Evolutionary conservation across 2,329 filamentous ascomycete species (phyloP), one percentile per base, ranked within the genome.

Genomic region (Balansia obtecta): DNA sequence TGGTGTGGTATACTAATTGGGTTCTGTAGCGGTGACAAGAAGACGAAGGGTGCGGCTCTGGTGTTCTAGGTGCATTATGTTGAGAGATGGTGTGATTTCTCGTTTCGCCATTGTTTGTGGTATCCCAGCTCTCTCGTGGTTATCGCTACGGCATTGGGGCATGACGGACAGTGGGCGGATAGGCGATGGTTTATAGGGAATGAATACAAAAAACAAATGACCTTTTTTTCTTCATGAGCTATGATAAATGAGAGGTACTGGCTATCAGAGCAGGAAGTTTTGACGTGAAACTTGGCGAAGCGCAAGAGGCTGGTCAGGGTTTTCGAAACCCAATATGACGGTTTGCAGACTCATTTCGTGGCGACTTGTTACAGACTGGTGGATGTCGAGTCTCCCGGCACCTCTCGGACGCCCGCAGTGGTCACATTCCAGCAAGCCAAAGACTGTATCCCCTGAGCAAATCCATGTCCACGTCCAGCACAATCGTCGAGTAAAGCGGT

Each of bases 21-120:
- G 2, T 15, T 33, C 12, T 20, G 66, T 64, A 95, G 93, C 85
- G 93, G 93, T 83, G 93, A 98, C 86, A 98, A 98, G 90, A 98
- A 98, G 88, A 98, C 93, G 68, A 98, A 98, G 89, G 93, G 93
- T 86, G 93, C 93, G 67, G 93, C 93, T 75, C 84, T 98, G 70
- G 93, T 98, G 68, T 98, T 98, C 83, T 98, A 95, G 85, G 77
- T 80, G 74, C 70, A 67, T 74, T 74, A 68, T 66, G 61, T 64
- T 66, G 61, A 22, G 20, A 4, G 20, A 22, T 22, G 2, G 20
- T 3, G 20, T 22, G 20, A 22, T 22, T 22, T 4, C 20, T n/a
- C 20, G 2, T 22, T 22, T 22, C 20, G 20, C 20, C 20, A 22
- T 22, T 22, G 20, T 22, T 22, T 4, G 20, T 22, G 20, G 4